Percentiles rank a stretch among this genome's conserved stretches.
Conservation (phyloP, 2,329 filamentous ascomycete species). For the Apiospora kogelbergensis region DNA sequence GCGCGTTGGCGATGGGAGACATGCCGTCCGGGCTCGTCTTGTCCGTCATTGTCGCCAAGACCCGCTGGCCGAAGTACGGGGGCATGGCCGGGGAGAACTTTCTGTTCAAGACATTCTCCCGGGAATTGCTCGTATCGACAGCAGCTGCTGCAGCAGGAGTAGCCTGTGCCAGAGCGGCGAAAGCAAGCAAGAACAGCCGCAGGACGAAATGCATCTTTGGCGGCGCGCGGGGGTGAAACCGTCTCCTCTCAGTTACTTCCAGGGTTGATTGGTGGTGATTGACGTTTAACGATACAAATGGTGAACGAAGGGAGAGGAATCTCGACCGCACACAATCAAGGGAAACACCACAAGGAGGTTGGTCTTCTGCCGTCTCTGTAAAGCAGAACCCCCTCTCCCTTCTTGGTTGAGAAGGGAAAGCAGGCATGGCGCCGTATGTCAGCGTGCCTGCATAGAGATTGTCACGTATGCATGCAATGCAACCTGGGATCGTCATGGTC, state of each 20-base stretch:
- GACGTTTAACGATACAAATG: not conserved
- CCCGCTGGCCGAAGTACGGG: not conserved
- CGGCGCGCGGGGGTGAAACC: not conserved
- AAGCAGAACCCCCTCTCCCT: not conserved
- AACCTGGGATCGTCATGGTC: not conserved
- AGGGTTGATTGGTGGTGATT: not conserved
- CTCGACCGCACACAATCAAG: not conserved
- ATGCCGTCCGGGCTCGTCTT: not conserved
- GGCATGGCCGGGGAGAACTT: not conserved
- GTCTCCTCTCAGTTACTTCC: not conserved
- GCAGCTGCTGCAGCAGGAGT: too few relatives aligned
- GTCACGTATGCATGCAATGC: not conserved
- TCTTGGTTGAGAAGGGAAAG: not conserved
- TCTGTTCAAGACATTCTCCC: not conserved
- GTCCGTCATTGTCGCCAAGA: not conserved
- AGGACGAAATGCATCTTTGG: not conserved
- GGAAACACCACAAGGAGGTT: too few relatives aligned
- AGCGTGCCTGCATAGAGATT: slow-evolving; percentile 5
- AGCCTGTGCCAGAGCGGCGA: not conserved
- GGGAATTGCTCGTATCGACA: not conserved
- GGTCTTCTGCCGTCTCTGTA: not conserved
- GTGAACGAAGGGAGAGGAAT: not conserved
- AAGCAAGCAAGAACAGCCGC: not conserved
- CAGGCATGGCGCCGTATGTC: not conserved
- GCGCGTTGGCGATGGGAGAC: not conserved